phyloP scores from a whole-genome alignment of 2,329 filamentous ascomycete species.

The Alternaria incomplexa region DNA sequence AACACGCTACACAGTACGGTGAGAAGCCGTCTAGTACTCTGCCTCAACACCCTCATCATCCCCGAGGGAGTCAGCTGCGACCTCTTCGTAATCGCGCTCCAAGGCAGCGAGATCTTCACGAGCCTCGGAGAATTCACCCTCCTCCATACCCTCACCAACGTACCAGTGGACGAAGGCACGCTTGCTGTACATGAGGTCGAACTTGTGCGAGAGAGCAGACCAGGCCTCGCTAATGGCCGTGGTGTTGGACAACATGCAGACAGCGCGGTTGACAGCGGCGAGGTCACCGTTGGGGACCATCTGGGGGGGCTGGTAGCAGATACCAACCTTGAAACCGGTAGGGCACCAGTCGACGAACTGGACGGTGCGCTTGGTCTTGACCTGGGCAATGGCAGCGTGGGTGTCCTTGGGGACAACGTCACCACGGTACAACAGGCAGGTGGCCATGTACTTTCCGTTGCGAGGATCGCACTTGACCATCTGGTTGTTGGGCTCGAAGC shows the following conservation, averaged over 20 bases:
- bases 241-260: conserved; percentile 99
- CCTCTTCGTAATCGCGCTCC: conserved; percentile 97
- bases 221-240: conserved; percentile 98
- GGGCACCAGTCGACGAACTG: conserved; percentile 99
- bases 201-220: conserved; percentile 95
- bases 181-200: conserved; percentile 99
- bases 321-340: conserved; percentile 99
- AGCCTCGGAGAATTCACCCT: conserved; percentile 99
- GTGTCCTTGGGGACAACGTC: conserved; percentile 97
- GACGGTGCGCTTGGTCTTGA: conserved; percentile 99
- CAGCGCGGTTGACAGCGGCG: conserved; percentile 96
- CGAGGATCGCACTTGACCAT: conserved; percentile 99
- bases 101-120: conserved; percentile 97
- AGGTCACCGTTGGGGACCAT: conserved; percentile 96
- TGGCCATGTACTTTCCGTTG: conserved; percentile 99
- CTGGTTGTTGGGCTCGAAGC: conserved; percentile 99
- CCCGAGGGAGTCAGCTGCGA: conserved; percentile 91
- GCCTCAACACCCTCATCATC: conserved; percentile 84
- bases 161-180: conserved; percentile 99
- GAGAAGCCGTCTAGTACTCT: conserved; percentile 74
- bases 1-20: conserved; percentile 23
- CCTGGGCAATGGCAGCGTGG: conserved; percentile 87
- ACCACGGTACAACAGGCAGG: conserved; percentile 95
- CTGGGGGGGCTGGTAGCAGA: conserved; percentile 98
- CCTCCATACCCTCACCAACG: conserved; percentile 99